Evolutionary conservation across 1,284 basidiomycete genomes (phyloP).

Genomic region (Rhodofomes roseus): DNA sequence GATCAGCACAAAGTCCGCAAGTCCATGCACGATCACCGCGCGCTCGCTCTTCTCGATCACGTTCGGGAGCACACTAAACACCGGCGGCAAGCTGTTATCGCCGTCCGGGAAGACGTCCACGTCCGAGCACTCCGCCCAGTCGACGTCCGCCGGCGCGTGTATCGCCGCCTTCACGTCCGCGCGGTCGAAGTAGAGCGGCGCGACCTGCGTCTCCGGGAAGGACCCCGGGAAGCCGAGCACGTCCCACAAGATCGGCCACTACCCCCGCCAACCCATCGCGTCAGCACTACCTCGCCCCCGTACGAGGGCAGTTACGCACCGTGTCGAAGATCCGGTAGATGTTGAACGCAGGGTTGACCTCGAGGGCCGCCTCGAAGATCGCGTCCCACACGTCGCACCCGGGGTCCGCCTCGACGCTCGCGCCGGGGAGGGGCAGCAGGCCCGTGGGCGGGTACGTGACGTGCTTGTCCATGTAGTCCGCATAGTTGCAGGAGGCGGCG

Average conservation of each 20-base stretch:
- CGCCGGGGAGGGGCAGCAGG: constrained; percentile 55
- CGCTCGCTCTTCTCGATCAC: constrained; percentile 75
- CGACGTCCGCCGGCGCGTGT: constrained; percentile 59
- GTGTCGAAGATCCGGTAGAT: constrained; percentile 74
- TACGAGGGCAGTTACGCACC: constrained; percentile 18
- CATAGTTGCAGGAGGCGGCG: constrained; percentile 59
- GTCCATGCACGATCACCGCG: constrained; percentile 67
- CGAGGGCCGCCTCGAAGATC: constrained; percentile 56
- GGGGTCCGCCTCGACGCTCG: constrained; percentile 35
- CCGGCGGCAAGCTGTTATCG: constrained; percentile 59
- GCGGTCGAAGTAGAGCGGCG: constrained; percentile 62
- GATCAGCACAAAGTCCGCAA: constrained; percentile 69
- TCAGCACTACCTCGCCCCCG: too few species aligned
- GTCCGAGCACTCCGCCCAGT: constrained; percentile 63
- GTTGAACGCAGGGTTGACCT: constrained; percentile 72
- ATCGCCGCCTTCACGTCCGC: constrained; percentile 69
- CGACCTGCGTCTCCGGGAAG: constrained; percentile 43
- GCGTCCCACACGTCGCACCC: constrained; percentile 67
- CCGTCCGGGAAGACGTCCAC: constrained; percentile 56
- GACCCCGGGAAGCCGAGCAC: constrained; percentile 77
- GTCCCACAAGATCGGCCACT: constrained; percentile 64
- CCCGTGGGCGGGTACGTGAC: constrained; percentile 67
- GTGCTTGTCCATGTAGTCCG: constrained; percentile 56
- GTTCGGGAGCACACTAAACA: constrained; percentile 61
- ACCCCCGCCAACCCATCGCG: not conserved